Evolutionary conservation across 1,284 basidiomycete species (phyloP).

Genomic region (Ganoderma meredithae): DNA sequence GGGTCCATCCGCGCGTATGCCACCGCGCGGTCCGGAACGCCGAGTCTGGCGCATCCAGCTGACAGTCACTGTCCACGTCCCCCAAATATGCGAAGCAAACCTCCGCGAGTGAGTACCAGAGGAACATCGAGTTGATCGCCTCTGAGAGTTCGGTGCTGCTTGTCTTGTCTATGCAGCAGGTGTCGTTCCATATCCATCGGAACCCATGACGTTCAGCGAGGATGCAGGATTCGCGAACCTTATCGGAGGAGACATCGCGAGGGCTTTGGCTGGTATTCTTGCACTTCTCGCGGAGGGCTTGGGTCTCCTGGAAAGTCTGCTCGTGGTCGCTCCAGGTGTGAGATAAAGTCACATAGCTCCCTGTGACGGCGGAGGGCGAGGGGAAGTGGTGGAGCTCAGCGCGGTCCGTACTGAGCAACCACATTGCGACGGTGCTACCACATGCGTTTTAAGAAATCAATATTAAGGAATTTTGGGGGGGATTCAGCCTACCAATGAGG

Average conservation of each 20-base stretch:
- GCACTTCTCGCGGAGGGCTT: not conserved
- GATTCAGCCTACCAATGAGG: no score
- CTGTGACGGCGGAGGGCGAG: not conserved
- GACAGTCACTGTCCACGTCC: conserved; percentile 10
- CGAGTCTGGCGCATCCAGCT: not conserved
- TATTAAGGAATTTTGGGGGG: no score
- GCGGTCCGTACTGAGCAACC: not conserved
- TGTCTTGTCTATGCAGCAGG: conserved; percentile 27
- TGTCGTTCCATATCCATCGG: conserved; percentile 22
- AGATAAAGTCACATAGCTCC: conserved; percentile 12
- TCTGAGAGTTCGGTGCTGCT: conserved; percentile 24
- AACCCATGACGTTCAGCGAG: not conserved
- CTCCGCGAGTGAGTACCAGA: conserved; percentile 13
- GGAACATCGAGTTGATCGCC: conserved; percentile 27
- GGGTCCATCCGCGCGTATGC: conserved; percentile 26
- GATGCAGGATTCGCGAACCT: not conserved
- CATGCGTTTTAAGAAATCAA: not conserved
- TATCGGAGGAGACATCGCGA: no score
- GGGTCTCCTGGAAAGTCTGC: conserved; percentile 12
- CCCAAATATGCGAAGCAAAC: conserved; percentile 23
- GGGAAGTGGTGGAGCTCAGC: conserved; percentile 4
- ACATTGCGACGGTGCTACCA: not conserved
- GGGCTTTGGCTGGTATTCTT: no score
- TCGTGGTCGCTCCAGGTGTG: conserved; percentile 12
- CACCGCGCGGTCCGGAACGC: conserved; percentile 20